These are phyloP conservation scores for Furculomyces boomerangus DNA, from an alignment of 371 early-diverging fungal species.

Conservation along the genomic window DNA sequence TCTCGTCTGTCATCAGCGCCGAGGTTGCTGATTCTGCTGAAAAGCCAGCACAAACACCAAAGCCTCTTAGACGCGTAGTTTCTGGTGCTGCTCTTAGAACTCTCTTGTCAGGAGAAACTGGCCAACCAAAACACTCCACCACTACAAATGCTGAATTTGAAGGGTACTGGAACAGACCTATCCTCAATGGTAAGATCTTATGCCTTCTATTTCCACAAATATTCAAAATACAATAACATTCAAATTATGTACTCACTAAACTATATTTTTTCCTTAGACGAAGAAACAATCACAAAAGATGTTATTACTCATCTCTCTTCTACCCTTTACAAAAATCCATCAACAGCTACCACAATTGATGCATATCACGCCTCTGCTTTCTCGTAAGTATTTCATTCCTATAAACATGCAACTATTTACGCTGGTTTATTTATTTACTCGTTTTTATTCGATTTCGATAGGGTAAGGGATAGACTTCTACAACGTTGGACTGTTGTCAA, in stretches of 20 bases:
- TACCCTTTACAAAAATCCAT: conserved; percentile 59
- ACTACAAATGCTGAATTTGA: conserved; percentile 19
- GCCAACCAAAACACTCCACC: conserved; percentile 19
- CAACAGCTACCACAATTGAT: conserved; percentile 63
- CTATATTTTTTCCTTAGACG: conserved; percentile 15
- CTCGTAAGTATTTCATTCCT: conserved; percentile 21
- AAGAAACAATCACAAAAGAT: conserved; percentile 42
- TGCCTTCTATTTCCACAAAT: neutral
- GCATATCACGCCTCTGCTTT: conserved; percentile 74
- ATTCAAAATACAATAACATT: neutral
- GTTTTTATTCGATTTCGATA: conserved; percentile 13
- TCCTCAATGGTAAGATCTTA: conserved; percentile 7
- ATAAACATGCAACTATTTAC: neutral
- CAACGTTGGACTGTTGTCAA: conserved; percentile 77
- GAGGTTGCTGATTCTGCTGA: no score
- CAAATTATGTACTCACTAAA: no score
- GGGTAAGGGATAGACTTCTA: conserved; percentile 67
- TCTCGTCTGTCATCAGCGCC: no score
- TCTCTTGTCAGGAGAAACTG: conserved; percentile 19
- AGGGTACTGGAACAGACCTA: conserved; percentile 19
- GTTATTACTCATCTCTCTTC: conserved; percentile 63
- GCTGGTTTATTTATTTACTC: neutral
- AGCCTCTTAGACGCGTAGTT: conserved; percentile 24
- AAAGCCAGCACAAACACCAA: no score
- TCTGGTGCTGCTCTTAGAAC: conserved; percentile 23